Evolutionary conservation across 495 filamentous ascomycete genomes (phyloP).

Genomic region (Podospora tetraspora): DNA sequence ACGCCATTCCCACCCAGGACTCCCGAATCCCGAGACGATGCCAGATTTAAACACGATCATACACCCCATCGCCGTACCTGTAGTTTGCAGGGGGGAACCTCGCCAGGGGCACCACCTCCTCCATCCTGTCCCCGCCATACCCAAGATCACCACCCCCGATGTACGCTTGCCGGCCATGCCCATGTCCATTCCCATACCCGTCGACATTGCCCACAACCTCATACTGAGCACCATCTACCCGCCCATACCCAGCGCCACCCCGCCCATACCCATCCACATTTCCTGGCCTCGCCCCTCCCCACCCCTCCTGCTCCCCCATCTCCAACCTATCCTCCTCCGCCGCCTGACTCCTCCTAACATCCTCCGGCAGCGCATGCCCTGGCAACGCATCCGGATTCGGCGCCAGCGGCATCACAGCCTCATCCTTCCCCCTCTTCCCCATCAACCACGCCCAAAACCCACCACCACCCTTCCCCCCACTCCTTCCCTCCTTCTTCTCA

Average conservation of each 20-base stretch:
- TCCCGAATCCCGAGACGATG: not conserved
- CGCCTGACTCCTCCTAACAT: slow-evolving; percentile 38
- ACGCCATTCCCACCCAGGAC: not conserved
- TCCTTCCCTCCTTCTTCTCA: not conserved
- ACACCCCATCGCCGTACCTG: slow-evolving; percentile 25
- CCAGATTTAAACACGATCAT: slow-evolving; percentile 11
- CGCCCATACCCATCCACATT: slow-evolving; percentile 19
- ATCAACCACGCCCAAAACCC: slow-evolving; percentile 29
- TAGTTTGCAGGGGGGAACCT: slow-evolving; percentile 16
- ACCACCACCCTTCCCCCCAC: slow-evolving; percentile 13
- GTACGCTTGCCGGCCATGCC: not conserved
- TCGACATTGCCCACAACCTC: not conserved
- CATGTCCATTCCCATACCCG: slow-evolving; percentile 5
- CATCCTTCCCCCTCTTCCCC: slow-evolving; percentile 12
- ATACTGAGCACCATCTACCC: not conserved
- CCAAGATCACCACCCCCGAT: not conserved
- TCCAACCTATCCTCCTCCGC: slow-evolving; percentile 26
- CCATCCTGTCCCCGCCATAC: not conserved
- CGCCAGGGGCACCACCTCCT: slow-evolving; percentile 9
- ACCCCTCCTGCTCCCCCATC: not conserved
- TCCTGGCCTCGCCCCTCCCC: slow-evolving; percentile 15
- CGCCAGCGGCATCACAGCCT: not conserved
- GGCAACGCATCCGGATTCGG: slow-evolving; percentile 32
- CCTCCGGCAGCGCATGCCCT: slow-evolving; percentile 35
- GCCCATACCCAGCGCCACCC: slow-evolving; percentile 4